Percentiles rank a stretch among this genome's conserved stretches.
phyloP scores from a whole-genome alignment of 2,329 filamentous ascomycete species.

The Plectosphaerella sp. region DNA sequence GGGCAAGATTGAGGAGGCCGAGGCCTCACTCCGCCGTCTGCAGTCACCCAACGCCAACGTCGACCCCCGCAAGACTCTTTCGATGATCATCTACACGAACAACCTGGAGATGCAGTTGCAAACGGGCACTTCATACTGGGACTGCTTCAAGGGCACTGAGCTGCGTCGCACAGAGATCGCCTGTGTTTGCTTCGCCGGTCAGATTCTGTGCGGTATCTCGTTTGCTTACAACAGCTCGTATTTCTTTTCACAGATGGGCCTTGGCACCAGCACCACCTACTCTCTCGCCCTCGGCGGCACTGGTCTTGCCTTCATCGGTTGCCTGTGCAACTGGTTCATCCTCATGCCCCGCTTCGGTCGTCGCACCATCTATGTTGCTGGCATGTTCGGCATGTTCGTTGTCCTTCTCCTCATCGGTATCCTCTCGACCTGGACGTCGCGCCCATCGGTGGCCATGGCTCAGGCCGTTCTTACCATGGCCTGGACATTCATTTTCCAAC shows the following conservation, averaged over 20 bases:
- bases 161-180: slow-evolving; percentile 51
- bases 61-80: slow-evolving; percentile 42
- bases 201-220: slow-evolving; percentile 56
- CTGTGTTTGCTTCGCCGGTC: slow-evolving; percentile 59
- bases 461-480: slow-evolving; percentile 22
- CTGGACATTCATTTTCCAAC: slow-evolving; percentile 27
- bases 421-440: slow-evolving; percentile 20
- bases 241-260: slow-evolving; percentile 33
- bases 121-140: slow-evolving; percentile 42
- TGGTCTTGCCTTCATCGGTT: slow-evolving; percentile 36
- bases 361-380: slow-evolving; percentile 34
- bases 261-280: slow-evolving; percentile 22
- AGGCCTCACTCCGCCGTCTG: slow-evolving; percentile 33
- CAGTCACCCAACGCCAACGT: slow-evolving; percentile 34
- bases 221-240: slow-evolving; percentile 33
- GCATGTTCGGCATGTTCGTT: slow-evolving; percentile 29
- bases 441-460: slow-evolving; percentile 16
- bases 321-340: slow-evolving; percentile 35
- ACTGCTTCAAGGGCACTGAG: slow-evolving; percentile 46
- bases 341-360: slow-evolving; percentile 36
- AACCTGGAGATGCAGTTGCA: slow-evolving; percentile 47
- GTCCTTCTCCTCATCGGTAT: slow-evolving; percentile 38
- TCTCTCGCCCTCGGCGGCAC: slow-evolving; percentile 32
- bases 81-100: slow-evolving; percentile 55
- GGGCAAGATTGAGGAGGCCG: slow-evolving; percentile 34